Evolutionary conservation across 345 rosid species (phyloP).

Genomic region (Adansonia digitata): DNA sequence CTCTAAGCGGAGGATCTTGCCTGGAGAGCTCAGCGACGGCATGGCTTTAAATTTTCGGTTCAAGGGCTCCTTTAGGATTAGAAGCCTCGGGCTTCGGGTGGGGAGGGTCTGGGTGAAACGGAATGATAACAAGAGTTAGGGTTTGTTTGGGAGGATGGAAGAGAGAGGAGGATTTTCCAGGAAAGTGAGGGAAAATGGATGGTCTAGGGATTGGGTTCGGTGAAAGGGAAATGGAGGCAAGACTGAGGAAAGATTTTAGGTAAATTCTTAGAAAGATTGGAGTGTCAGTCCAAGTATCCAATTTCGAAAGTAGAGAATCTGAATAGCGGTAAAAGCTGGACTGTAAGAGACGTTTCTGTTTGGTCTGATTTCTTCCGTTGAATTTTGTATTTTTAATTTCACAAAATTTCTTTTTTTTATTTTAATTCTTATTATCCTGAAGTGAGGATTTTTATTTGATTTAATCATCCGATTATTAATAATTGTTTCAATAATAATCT

Average conservation of each 20-base stretch:
- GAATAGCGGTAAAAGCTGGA: too few relatives aligned
- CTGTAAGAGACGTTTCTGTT: neutral
- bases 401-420: too few relatives aligned
- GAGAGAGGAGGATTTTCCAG: slow-evolving; percentile 1
- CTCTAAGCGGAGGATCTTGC: slow-evolving; percentile 74
- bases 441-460: too few relatives aligned
- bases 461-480: too few relatives aligned
- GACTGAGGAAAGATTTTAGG: neutral
- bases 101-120: neutral
- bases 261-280: too few relatives aligned
- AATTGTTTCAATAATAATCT: too few relatives aligned
- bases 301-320: neutral
- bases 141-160: slow-evolving; percentile 10
- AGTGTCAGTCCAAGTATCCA: too few relatives aligned
- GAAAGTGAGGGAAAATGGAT: slow-evolving; percentile 19
- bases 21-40: slow-evolving; percentile 65
- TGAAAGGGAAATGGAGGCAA: slow-evolving; percentile 12
- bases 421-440: too few relatives aligned
- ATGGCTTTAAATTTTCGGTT: slow-evolving; percentile 24
- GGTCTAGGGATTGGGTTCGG: neutral
- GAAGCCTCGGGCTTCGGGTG: slow-evolving; percentile 3
- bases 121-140: slow-evolving; percentile 20
- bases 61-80: neutral
- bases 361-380: too few relatives aligned
- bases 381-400: too few relatives aligned